A percentile compares a stretch with the other conserved stretches of the same genome.
Evolutionary conservation across 139 green algal species (phyloP).

Genomic region (Ettlia oleoabundans): DNA sequence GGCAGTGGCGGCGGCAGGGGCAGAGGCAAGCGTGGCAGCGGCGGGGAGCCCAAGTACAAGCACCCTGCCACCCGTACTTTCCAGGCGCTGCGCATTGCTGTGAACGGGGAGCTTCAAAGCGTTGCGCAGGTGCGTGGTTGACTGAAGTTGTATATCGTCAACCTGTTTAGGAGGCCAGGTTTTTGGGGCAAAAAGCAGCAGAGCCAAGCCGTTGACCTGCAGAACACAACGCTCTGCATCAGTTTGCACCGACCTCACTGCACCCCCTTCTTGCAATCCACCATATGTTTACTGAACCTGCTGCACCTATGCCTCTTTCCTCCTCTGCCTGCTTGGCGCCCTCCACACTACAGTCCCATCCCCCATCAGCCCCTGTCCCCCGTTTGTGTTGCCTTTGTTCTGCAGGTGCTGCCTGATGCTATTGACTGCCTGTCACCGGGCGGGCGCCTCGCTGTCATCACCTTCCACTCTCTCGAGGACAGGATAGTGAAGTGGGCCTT

Average conservation of each 20-base stretch:
- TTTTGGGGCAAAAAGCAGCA: neutral
- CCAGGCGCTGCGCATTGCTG: constrained; percentile 93
- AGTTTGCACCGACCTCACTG: too few species aligned
- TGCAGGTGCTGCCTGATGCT: constrained; percentile 55
- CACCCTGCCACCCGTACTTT: constrained; percentile 91
- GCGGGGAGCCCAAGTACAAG: constrained; percentile 55
- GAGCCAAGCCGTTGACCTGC: neutral
- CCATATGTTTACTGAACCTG: neutral
- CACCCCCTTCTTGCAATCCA: too few species aligned
- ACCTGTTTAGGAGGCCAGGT: neutral
- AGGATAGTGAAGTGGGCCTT: constrained; percentile 86
- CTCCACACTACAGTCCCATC: neutral
- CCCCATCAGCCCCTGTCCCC: too few species aligned
- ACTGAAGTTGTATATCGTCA: neutral
- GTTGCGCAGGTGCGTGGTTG: constrained; percentile 53
- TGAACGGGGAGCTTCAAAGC: constrained; percentile 92
- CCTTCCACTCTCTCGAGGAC: constrained; percentile 97
- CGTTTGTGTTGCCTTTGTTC: neutral
- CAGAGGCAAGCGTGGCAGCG: neutral
- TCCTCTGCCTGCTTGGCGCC: neutral
- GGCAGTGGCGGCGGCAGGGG: constrained; percentile 12
- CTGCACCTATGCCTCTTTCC: too few species aligned
- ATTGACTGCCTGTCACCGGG: constrained; percentile 66
- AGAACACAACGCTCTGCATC: neutral
- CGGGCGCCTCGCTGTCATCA: constrained; percentile 90